phyloP scores from a whole-genome alignment of 176 grass and related monocot genomes.

The Lolium rigidum region DNA sequence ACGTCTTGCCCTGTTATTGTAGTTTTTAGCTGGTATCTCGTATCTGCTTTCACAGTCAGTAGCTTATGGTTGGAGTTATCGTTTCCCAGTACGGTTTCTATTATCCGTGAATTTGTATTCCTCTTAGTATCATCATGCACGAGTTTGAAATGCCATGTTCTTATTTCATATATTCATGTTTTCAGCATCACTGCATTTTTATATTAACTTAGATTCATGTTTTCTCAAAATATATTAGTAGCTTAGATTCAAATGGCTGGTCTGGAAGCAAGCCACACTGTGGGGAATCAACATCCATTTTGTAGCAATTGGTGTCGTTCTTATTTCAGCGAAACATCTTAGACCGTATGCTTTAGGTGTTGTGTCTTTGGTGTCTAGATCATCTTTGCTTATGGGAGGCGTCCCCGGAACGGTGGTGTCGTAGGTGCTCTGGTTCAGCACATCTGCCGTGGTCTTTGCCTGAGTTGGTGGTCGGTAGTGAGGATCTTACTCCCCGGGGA shows the following conservation, averaged over 20 bases:
- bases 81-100: constrained; percentile 15
- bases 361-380: too few relatives aligned
- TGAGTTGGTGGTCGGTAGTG: too few relatives aligned
- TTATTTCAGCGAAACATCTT: background rate
- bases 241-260: background rate
- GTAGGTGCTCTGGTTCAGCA: too few relatives aligned
- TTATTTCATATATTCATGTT: background rate
- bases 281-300: background rate
- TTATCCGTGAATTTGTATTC: constrained; percentile 23
- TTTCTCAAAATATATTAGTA: background rate
- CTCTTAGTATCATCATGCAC: background rate
- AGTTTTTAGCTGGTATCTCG: constrained; percentile 16
- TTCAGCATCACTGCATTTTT: background rate
- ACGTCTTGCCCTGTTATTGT: constrained; percentile 31
- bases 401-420: too few relatives aligned
- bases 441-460: too few relatives aligned
- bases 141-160: background rate
- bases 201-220: background rate
- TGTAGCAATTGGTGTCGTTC: background rate
- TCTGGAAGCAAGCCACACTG: background rate
- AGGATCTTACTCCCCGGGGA: too few relatives aligned
- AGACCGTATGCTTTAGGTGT: too few relatives aligned
- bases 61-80: constrained; percentile 35
- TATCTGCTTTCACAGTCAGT: background rate
- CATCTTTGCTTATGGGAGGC: too few relatives aligned